These are phyloP conservation scores for Pyronema domesticum DNA, from an alignment of 495 filamentous ascomycete species.

Conservation along the genomic window DNA sequence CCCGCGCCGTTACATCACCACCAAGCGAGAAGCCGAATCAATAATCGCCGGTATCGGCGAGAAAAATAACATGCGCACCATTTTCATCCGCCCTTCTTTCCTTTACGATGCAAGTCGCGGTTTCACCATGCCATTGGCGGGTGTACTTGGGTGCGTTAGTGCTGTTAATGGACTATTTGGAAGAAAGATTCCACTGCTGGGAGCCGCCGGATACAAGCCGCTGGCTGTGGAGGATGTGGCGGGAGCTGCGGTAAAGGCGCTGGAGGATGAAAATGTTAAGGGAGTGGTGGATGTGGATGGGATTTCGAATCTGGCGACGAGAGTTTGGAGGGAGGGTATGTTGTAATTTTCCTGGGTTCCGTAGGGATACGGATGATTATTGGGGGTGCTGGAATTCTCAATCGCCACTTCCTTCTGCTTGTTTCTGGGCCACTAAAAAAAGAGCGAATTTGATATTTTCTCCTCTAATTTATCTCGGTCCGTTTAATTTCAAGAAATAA, in stretches of 20 bases:
- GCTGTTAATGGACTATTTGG: conserved; percentile 57
- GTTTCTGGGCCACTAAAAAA: no score
- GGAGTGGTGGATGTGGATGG: conserved; percentile 50
- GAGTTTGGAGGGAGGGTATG: conserved; percentile 68
- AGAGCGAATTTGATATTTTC: no score
- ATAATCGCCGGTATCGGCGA: conserved; percentile 41
- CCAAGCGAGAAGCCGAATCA: conserved; percentile 79
- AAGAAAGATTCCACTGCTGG: conserved; percentile 55
- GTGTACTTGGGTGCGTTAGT: conserved; percentile 46
- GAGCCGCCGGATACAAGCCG: conserved; percentile 67
- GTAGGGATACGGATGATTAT: not conserved
- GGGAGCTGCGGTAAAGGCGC: conserved; percentile 64
- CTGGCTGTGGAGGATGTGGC: conserved; percentile 70
- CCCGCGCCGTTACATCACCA: conserved; percentile 69
- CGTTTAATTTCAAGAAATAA: no score
- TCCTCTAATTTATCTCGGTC: no score
- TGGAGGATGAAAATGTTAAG: conserved; percentile 48
- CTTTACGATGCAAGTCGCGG: conserved; percentile 69
- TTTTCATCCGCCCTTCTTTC: conserved; percentile 76
- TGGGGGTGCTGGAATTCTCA: not conserved
- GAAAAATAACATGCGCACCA: conserved; percentile 53
- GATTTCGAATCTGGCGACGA: conserved; percentile 55
- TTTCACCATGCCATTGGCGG: conserved; percentile 72
- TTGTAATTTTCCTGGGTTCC: conserved; percentile 28
- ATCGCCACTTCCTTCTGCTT: not conserved